Evolutionary conservation across 495 filamentous ascomycete genomes (phyloP), one percentile per base, ranked within the genome.

Genomic region (Echria macrotheca): DNA sequence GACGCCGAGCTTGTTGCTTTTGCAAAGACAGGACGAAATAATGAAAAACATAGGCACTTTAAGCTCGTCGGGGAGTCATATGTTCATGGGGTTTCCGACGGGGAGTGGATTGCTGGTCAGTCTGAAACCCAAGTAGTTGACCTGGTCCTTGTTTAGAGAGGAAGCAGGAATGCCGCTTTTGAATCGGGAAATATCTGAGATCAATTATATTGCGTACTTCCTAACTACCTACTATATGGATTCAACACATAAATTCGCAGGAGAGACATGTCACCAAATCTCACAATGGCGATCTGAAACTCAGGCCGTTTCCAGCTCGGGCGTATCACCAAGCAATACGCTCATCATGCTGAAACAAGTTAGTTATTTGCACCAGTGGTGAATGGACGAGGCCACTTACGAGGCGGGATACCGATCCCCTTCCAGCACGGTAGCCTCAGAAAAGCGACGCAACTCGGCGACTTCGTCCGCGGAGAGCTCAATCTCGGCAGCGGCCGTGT

Each of bases 381-480:
- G n/a, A n/a, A n/a, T n/a, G n/a, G n/a, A n/a, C n/a, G n/a, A n/a
- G n/a, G n/a, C n/a, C n/a, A 44, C 41, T 44, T 14, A 44, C 41
- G 8, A 3, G 41, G 41, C 9, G 11, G 44, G 44, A 9, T 47
- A 47, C 29, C 44, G 28, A 33, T 47, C 44, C 8, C 49, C 49
- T 15, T 21, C 21, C 31, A 52, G 14, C 14, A 44, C 41, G 12
- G 41, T 31, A 11, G 29, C 32, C 41, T 52, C 49, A 29, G 41
- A 40, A 26, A 22, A 19, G 6, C 14, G 18, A 10, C 54, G 36
- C 21, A 84, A 70, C 55, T 71, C 65, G 24, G 42, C 47, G 25
- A 72, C 64, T 47, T 85, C 81, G 40, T 73, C 68, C 8, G 69
- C 66, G 0, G 54, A 75, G 19, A 84, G 60, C 41, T 57, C 46